Conservation (phyloP, 805 yeast genomes). For the Monosporozyma solicola region DNA sequence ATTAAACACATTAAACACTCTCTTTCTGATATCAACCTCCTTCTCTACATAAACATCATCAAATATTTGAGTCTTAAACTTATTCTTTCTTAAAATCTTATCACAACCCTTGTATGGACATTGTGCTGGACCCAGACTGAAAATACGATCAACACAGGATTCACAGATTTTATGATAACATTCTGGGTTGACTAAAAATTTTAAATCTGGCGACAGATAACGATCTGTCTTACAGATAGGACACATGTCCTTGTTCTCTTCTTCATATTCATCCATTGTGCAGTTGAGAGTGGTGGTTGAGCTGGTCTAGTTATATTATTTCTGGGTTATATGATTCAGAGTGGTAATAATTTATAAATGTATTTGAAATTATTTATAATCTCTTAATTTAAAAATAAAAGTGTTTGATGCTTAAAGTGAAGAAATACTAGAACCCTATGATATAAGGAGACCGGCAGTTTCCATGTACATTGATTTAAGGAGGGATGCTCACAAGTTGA, state of each 20-base stretch:
- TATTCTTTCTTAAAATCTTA: constrained; percentile 75
- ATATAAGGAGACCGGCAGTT: not conserved
- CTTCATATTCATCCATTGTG: constrained; percentile 38
- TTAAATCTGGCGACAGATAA: constrained; percentile 88
- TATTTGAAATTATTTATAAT: not conserved
- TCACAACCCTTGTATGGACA: constrained; percentile 93
- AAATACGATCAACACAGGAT: constrained; percentile 92
- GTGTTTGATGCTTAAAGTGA: not conserved
- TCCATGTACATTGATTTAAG: not conserved
- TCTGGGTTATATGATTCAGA: not conserved
- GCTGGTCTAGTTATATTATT: not conserved
- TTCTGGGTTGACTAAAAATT: constrained; percentile 88
- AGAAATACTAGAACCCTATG: not conserved
- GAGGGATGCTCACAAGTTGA: not conserved
- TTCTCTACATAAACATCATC: constrained; percentile 85
- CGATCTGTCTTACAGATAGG: constrained; percentile 95
- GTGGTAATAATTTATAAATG: too few relatives aligned
- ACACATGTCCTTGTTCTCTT: constrained; percentile 72
- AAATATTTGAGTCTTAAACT: constrained; percentile 85
- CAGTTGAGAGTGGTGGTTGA: not conserved
- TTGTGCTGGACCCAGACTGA: constrained; percentile 89
- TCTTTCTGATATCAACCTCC: constrained; percentile 82
- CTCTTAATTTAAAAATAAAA: not conserved
- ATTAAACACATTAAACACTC: constrained; percentile 71
- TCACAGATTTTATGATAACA: constrained; percentile 98